A percentile compares a stretch with the other conserved stretches of the same genome.
These are phyloP conservation scores for Ophiostoma pallidulum DNA, from an alignment of 2,329 filamentous ascomycete species.

Conservation along the genomic window DNA sequence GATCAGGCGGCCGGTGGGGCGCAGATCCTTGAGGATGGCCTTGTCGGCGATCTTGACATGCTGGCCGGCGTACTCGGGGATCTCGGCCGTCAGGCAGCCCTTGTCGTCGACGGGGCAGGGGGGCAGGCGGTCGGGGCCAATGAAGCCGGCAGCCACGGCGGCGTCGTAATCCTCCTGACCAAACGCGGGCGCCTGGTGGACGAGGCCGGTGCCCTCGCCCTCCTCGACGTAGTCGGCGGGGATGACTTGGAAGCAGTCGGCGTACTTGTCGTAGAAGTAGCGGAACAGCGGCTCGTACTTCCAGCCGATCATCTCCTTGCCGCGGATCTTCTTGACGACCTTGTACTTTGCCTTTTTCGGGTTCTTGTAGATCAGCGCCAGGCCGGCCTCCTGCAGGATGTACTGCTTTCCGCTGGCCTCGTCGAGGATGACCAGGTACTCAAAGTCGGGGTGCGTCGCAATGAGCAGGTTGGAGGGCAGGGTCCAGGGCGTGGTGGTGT, in stretches of 20 bases:
- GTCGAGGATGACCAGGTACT: conserved; percentile 78
- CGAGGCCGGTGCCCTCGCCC: conserved; percentile 85
- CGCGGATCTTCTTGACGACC: conserved; percentile 68
- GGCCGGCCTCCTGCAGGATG: conserved; percentile 71
- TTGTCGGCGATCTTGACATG: conserved; percentile 91
- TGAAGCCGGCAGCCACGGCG: conserved; percentile 64
- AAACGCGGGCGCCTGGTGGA: conserved; percentile 87
- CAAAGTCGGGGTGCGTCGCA: conserved; percentile 64
- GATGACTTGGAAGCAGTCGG: conserved; percentile 72
- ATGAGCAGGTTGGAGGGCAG: conserved; percentile 68
- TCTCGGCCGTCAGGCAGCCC: conserved; percentile 67
- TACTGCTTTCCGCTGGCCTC: conserved; percentile 75
- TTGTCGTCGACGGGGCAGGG: conserved; percentile 82
- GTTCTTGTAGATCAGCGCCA: conserved; percentile 83
- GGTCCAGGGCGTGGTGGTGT: conserved; percentile 81
- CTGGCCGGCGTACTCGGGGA: conserved; percentile 73
- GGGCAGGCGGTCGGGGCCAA: conserved; percentile 66
- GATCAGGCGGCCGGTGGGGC: conserved; percentile 64
- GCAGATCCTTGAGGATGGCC: conserved; percentile 82
- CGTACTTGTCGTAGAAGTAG: conserved; percentile 85
- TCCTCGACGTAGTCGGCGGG: conserved; percentile 80
- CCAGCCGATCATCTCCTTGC: conserved; percentile 79
- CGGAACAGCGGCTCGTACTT: conserved; percentile 81
- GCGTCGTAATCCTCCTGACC: conserved; percentile 95
- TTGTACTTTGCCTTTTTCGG: conserved; percentile 93